Conservation (phyloP, 2,329 filamentous ascomycete genomes). For the Escovopsis sp. region DNA sequence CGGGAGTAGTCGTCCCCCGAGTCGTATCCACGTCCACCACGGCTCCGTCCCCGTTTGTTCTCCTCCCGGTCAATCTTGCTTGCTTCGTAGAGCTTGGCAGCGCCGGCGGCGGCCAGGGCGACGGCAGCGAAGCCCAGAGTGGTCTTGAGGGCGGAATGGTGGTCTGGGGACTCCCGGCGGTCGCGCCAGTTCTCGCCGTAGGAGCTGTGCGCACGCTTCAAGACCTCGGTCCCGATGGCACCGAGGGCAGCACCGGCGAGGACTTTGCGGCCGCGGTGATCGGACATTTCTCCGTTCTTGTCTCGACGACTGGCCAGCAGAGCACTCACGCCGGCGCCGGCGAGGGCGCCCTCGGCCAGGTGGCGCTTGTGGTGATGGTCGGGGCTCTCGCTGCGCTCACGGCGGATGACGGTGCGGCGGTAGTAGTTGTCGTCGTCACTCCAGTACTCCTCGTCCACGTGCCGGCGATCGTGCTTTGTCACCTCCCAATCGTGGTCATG, state of each 20-base stretch:
- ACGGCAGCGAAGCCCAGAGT: conserved; percentile 49
- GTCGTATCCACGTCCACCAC: conserved; percentile 23
- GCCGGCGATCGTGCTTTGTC: conserved; percentile 24
- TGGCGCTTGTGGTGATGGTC: conserved; percentile 39
- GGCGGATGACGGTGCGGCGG: conserved; percentile 30
- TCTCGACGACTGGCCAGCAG: conserved; percentile 40
- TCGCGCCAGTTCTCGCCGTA: conserved; percentile 39
- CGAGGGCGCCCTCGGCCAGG: conserved; percentile 49
- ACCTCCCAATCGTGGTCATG: conserved; percentile 20
- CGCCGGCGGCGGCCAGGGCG: conserved; percentile 49
- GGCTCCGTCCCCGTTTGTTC: conserved; percentile 38
- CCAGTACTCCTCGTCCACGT: conserved; percentile 28
- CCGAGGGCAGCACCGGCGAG: conserved; percentile 47
- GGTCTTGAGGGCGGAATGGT: conserved; percentile 39
- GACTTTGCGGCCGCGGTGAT: conserved; percentile 42
- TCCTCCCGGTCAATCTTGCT: conserved; percentile 48
- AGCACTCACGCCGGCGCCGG: conserved; percentile 47
- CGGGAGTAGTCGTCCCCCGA: conserved; percentile 27
- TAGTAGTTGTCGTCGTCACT: conserved; percentile 34
- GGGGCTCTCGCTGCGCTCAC: conserved; percentile 35
- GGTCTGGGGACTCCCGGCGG: conserved; percentile 23
- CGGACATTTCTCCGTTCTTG: conserved; percentile 32
- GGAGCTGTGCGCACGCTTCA: conserved; percentile 44
- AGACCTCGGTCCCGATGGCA: conserved; percentile 45
- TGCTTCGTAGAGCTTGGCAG: conserved; percentile 47